Percentiles rank a stretch among this genome's conserved stretches.
Conservation (phyloP, 2,329 filamentous ascomycete genomes). For the Ophiostoma pallidulum region DNA sequence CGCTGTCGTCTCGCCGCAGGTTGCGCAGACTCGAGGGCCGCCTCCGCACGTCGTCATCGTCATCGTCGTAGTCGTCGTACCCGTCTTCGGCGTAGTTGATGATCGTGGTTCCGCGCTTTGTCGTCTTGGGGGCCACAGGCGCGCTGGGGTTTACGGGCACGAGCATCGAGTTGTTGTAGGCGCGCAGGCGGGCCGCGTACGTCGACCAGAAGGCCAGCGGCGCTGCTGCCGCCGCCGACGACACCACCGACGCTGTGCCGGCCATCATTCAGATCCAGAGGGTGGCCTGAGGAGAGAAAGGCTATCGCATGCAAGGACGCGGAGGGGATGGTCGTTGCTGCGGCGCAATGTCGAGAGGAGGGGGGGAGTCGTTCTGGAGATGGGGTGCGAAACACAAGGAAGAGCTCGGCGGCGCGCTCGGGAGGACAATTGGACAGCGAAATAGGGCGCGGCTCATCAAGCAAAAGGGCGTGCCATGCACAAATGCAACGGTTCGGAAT, state of each 20-base stretch:
- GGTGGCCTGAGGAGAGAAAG: too few species aligned
- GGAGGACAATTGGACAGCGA: too few species aligned
- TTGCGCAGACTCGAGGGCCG: slow-evolving; percentile 78
- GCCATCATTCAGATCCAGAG: neutral
- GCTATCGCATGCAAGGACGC: too few species aligned
- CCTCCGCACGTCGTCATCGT: slow-evolving; percentile 65
- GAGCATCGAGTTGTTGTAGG: slow-evolving; percentile 85
- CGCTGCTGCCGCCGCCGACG: slow-evolving; percentile 25
- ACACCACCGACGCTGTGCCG: slow-evolving; percentile 17
- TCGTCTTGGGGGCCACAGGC: slow-evolving; percentile 67
- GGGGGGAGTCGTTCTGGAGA: too few species aligned
- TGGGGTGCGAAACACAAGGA: neutral
- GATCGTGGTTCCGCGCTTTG: slow-evolving; percentile 89
- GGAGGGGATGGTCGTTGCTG: too few species aligned
- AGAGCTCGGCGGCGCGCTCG: too few species aligned
- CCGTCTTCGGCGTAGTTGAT: slow-evolving; percentile 98
- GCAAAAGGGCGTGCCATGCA: too few species aligned
- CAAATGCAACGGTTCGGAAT: too few species aligned
- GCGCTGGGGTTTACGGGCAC: slow-evolving; percentile 70
- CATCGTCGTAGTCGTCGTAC: slow-evolving; percentile 70
- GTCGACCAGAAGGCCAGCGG: slow-evolving; percentile 85
- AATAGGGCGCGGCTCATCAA: too few species aligned
- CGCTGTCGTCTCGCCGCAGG: slow-evolving; percentile 64
- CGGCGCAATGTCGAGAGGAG: too few species aligned
- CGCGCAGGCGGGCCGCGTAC: slow-evolving; percentile 82